Evolutionary conservation across 805 yeast species (phyloP).

Genomic region (Scheffersomyces lignosus): DNA sequence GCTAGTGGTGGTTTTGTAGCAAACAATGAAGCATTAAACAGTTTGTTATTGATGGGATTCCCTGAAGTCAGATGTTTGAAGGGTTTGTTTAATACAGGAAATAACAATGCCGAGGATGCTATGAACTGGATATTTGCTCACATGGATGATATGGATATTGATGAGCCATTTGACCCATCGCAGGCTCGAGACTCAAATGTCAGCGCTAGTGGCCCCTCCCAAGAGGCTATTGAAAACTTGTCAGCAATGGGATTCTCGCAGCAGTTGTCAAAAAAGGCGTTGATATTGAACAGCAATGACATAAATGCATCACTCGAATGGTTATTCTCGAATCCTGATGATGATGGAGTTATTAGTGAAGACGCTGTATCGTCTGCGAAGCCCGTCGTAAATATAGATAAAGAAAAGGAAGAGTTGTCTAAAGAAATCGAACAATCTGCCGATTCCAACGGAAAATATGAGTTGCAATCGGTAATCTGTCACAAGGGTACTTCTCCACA

Average conservation of each 20-base stretch:
- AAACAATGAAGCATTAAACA: conserved; percentile 52
- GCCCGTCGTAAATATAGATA: conserved; percentile 28
- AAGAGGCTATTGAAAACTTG: conserved; percentile 48
- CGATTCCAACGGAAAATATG: conserved; percentile 35
- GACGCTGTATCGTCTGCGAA: conserved; percentile 1
- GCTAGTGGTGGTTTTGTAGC: conserved; percentile 58
- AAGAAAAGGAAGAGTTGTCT: conserved; percentile 16
- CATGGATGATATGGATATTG: conserved; percentile 81
- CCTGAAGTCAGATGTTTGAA: conserved; percentile 61
- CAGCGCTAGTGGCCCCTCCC: conserved; percentile 16
- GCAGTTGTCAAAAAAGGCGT: conserved; percentile 70
- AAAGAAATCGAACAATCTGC: conserved; percentile 10
- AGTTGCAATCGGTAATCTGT: conserved; percentile 67
- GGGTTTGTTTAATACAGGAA: conserved; percentile 75
- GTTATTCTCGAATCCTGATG: conserved; percentile 83
- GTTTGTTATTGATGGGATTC: conserved; percentile 85
- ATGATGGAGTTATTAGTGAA: conserved; percentile 55
- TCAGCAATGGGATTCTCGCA: conserved; percentile 76
- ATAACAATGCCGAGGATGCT: conserved; percentile 64
- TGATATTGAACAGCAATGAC: conserved; percentile 57
- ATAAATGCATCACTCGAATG: conserved; percentile 84
- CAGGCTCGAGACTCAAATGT: conserved; percentile 21
- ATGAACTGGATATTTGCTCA: conserved; percentile 90
- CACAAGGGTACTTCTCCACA: conserved; percentile 90
- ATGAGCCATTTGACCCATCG: conserved; percentile 51